Evolutionary conservation across 345 rosid genomes (phyloP), one percentile per base, ranked within the genome.

Genomic region (Eucalyptus virginea): DNA sequence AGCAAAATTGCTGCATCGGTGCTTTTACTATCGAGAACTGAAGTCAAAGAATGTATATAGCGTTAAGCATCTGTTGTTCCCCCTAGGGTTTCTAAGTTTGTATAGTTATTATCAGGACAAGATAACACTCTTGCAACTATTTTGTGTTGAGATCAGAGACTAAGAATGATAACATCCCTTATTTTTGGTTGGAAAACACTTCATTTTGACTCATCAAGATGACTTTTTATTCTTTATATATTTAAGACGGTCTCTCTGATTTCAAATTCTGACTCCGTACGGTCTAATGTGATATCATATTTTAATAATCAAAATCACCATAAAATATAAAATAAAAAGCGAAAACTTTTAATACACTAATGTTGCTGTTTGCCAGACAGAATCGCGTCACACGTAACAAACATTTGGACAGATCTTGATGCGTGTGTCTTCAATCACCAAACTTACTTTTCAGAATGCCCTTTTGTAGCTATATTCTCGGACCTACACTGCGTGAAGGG

Each of bases 401-500:
- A 72, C 28, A 72, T 72, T 1, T 11, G 8, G 8, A 21, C 5
- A 1, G 9, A 72, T 72, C 45, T 72, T 37, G 83, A 37, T 3
- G 5, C 7, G 2, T 11, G 15, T 4, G 2, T 72, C 28, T 37
- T 37, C 3, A 3, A 11, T 72, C 5, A 37, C 9, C 2, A 37
- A 37, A 72, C 28, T 3, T 9, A 10, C 81, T 72, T 37, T 37
- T 37, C 1, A 1, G 83, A 72, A 37, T 19, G 5, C 15, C 2
- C 28, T 72, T 10, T 72, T 37, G 28, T 18, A 6, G 42, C 28
- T 72, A 72, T 37, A 37, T 19, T 72, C 83, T 19, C 14, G 81
- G 45, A 37, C 28, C 83, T 37, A 77, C 47, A 37, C 4, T 37
- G 28, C 28, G 28, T 19, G 83, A 72, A 37, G 83, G 45, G 83